Evolutionary conservation across 2,329 filamentous ascomycete species (phyloP), one percentile per base, ranked within the genome.

Genomic region (Nakataea oryzae): DNA sequence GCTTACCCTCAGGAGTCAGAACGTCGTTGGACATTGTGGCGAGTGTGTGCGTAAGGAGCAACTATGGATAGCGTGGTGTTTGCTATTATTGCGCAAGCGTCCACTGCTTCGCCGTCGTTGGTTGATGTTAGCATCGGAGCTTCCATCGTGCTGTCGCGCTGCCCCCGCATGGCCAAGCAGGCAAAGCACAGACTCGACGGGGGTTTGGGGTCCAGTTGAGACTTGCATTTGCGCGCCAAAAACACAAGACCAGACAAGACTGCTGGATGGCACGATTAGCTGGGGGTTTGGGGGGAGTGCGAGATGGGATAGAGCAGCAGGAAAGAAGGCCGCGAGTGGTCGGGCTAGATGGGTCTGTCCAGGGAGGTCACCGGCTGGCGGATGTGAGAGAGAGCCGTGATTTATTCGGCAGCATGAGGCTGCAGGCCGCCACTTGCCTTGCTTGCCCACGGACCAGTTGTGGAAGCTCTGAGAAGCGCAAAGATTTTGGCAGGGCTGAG

Each of bases 1-100:
- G 70, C 75, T 66, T 73, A 77, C 75, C 75, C 71, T 77, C 75
- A 62, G 75, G 75, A 64, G 70, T 74, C 61, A 66, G 64, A 57
- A 66, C 67, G 56, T 67, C 68, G 65, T 64, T 63, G 67, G 72
- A 67, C 68, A 70, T 73, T 65, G 62, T 64, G 64, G 17, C 1
- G 32, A 54, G 17, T 27, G n/a, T 47, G 34, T 47, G 17, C 14
- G n/a, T 30, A 58, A n/a, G 30, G 24, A 8, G 27, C 41, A 13
- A 50, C 17, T 13, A 12, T 47, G 50, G 17, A 24, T 58, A 8
- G n/a, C 55, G n/a, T 17, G 14, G 54, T 13, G 7, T n/a, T 27
- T 47, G 34, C 17, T 50, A 21, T 29, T 58, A 17, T 30, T 11
- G 21, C 41, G 41, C 41, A 50, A n/a, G 41, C 21, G 21, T 50